Conservation (phyloP, 495 filamentous ascomycete species). For the Annulohypoxylon bovei region DNA sequence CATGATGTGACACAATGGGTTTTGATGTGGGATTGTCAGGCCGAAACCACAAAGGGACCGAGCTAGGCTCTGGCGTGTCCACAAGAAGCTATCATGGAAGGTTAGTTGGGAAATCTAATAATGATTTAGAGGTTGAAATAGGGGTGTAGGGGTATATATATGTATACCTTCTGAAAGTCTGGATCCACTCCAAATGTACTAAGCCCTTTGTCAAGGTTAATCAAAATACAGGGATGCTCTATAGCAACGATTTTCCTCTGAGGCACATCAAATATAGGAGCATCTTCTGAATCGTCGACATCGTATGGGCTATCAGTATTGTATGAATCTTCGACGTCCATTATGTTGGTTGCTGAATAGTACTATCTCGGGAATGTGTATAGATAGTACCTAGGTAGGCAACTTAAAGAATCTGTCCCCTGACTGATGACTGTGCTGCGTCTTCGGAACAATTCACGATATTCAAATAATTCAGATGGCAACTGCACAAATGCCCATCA, state of each 20-base stretch:
- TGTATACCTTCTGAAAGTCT: conserved; percentile 71
- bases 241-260: conserved; percentile 73
- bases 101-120: not conserved
- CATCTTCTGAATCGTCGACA: conserved; percentile 33
- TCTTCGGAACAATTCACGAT: not conserved
- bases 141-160: conserved; percentile 36
- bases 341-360: not conserved
- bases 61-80: conserved; percentile 45
- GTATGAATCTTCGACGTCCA: conserved; percentile 20
- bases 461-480: not conserved
- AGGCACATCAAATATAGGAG: conserved; percentile 65
- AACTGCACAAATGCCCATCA: not conserved
- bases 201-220: conserved; percentile 82
- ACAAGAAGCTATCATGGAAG: conserved; percentile 31
- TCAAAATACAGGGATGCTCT: conserved; percentile 88
- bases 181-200: conserved; percentile 76
- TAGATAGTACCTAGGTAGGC: too few relatives aligned
- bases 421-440: not conserved
- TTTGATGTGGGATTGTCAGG: conserved; percentile 80
- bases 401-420: not conserved
- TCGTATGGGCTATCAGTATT: conserved; percentile 8
- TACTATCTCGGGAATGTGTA: not conserved
- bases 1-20: conserved; percentile 75
- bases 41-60: conserved; percentile 73
- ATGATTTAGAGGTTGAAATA: not conserved